phyloP scores from a whole-genome alignment of 2,329 filamentous ascomycete genomes.

The Aspergillus tanneri region DNA sequence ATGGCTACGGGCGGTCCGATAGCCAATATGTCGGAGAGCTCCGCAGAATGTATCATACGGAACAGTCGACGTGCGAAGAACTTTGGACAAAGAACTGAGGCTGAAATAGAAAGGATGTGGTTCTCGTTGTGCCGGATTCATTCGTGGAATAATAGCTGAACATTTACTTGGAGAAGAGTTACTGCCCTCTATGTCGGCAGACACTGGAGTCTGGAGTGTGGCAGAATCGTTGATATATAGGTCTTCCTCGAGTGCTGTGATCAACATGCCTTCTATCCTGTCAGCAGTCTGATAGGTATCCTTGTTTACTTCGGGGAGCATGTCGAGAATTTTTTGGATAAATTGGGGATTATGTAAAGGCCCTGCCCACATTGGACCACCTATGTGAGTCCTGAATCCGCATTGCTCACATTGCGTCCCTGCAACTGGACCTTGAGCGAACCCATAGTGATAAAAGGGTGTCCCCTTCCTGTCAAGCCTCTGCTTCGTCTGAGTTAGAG shows the following conservation, averaged over 20 bases:
- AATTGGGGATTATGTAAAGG: constrained; percentile 82
- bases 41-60: constrained; percentile 77
- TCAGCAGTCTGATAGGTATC: constrained; percentile 75
- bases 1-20: constrained; percentile 80
- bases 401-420: constrained; percentile 76
- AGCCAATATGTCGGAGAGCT: constrained; percentile 77
- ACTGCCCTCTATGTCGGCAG: constrained; percentile 8
- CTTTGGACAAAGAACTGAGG: constrained; percentile 70
- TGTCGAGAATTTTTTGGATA: constrained; percentile 72
- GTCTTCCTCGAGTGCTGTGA: constrained; percentile 78
- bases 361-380: constrained; percentile 93
- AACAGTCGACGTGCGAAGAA: constrained; percentile 76
- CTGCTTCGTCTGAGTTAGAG: constrained; percentile 67
- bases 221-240: constrained; percentile 26
- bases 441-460: constrained; percentile 73
- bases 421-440: constrained; percentile 68
- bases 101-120: constrained; percentile 83
- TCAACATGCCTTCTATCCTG: constrained; percentile 87
- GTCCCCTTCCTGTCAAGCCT: constrained; percentile 68
- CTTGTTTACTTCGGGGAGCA: constrained; percentile 65
- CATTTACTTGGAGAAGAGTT: constrained; percentile 19
- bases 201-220: constrained; percentile 14
- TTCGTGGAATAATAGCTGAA: constrained; percentile 43
- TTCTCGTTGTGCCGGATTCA: constrained; percentile 66
- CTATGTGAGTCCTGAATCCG: constrained; percentile 79